Percentiles rank a stretch among this genome's conserved stretches.
phyloP scores from a whole-genome alignment of 331 rosid genomes.

The Malus hybrid region DNA sequence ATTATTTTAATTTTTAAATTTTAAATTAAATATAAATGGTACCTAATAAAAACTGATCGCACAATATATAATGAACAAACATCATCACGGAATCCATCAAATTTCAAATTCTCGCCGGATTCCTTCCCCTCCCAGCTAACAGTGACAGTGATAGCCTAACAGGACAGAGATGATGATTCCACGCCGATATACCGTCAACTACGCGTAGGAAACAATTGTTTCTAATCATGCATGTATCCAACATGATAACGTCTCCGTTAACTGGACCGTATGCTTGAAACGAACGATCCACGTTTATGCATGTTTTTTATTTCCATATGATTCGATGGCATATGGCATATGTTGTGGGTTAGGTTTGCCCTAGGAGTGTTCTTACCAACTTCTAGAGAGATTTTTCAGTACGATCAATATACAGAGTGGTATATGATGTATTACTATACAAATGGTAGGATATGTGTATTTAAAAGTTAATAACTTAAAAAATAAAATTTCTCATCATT shows the following conservation, averaged over 20 bases:
- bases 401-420: fast-evolving
- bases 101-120: too few relatives aligned
- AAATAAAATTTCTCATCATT: too few relatives aligned
- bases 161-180: background rate
- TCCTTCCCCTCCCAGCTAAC: too few relatives aligned
- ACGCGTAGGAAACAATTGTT: background rate
- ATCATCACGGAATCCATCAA: too few relatives aligned
- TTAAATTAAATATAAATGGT: too few relatives aligned
- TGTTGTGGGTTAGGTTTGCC: background rate
- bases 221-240: background rate
- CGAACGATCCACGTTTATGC: background rate
- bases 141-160: background rate
- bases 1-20: too few relatives aligned
- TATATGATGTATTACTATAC: too few relatives aligned
- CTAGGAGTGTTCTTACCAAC: background rate
- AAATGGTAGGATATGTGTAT: fast-evolving
- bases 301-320: background rate
- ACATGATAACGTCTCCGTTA: background rate
- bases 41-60: too few relatives aligned
- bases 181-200: background rate
- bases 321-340: background rate
- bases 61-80: too few relatives aligned
- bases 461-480: too few relatives aligned
- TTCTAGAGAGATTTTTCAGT: too few relatives aligned
- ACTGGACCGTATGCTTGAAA: background rate